Conservation (phyloP, 257 asterid species). For the Nicotiana paniculata region DNA sequence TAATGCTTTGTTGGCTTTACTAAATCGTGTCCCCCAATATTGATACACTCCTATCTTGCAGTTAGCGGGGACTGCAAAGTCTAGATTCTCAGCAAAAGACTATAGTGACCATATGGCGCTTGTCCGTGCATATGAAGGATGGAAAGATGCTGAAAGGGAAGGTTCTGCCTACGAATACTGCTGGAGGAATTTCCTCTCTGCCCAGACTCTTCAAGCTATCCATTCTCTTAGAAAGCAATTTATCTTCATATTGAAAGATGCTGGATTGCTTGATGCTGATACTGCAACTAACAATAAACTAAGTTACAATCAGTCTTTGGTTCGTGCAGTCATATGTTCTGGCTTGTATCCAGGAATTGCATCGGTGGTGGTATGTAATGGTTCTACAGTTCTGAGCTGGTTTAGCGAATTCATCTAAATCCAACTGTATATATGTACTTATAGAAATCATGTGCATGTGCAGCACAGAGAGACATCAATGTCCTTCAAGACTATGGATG, state of each 20-base stretch:
- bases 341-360: conserved; percentile 94
- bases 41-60: conserved; percentile 22
- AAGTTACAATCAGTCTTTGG: conserved; percentile 91
- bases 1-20: background rate
- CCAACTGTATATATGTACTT: background rate
- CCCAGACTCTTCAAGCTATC: conserved; percentile 96
- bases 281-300: conserved; percentile 53
- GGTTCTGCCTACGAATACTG: conserved; percentile 95
- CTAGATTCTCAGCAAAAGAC: conserved; percentile 97
- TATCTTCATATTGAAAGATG: conserved; percentile 76
- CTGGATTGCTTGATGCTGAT: conserved; percentile 67
- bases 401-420: background rate
- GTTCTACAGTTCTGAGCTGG: background rate
- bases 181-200: conserved; percentile 94
- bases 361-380: conserved; percentile 75
- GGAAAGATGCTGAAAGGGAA: conserved; percentile 99
- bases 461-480: conserved; percentile 95
- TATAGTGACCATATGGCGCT: conserved; percentile 99
- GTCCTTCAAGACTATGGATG: conserved; percentile 99
- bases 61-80: conserved; percentile 94
- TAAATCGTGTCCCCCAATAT: background rate
- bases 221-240: conserved; percentile 95
- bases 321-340: conserved; percentile 97
- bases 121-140: conserved; percentile 98
- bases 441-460: conserved; percentile 14